Percentiles rank a stretch among this genome's conserved stretches.
Conservation (phyloP, 495 filamentous ascomycete species). For the Penicillium egyptiacum region DNA sequence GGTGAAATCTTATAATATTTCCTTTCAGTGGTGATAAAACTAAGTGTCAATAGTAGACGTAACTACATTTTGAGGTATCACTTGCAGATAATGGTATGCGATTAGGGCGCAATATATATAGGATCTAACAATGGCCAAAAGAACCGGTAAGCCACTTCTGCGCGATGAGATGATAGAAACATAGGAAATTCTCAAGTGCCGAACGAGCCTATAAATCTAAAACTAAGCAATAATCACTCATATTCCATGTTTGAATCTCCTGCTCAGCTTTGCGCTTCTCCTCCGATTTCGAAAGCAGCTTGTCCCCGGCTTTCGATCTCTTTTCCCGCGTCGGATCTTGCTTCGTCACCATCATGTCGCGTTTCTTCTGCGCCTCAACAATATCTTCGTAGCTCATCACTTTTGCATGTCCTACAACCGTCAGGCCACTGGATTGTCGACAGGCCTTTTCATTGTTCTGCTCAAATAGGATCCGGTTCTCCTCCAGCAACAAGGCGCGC, state of each 20-base stretch:
- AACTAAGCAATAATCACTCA: conserved; percentile 18
- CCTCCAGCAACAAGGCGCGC: conserved; percentile 26
- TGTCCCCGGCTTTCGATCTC: background rate
- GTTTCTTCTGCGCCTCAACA: conserved; percentile 33
- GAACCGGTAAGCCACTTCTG: conserved; percentile 6
- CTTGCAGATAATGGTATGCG: background rate
- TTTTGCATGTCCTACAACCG: conserved; percentile 33
- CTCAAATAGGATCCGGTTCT: conserved; percentile 26
- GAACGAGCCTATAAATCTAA: conserved; percentile 12
- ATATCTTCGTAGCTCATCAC: conserved; percentile 41
- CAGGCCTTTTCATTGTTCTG: conserved; percentile 34
- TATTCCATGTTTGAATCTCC: conserved; percentile 20
- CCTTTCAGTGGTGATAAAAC: too few relatives aligned
- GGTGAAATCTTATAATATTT: too few relatives aligned
- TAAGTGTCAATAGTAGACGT: too few relatives aligned
- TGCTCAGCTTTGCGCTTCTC: conserved; percentile 20
- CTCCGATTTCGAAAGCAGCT: conserved; percentile 14
- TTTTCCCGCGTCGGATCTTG: background rate
- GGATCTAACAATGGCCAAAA: background rate
- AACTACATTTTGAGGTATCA: too few relatives aligned
- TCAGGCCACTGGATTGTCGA: conserved; percentile 24
- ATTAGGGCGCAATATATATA: conserved; percentile 7
- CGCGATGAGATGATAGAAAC: conserved; percentile 6
- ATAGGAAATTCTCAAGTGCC: conserved; percentile 5
- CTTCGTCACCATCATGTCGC: conserved; percentile 14